Percentiles rank a stretch among this genome's conserved stretches.
phyloP scores from a whole-genome alignment of 495 filamentous ascomycete genomes.

The Penicillium tannophilum region DNA sequence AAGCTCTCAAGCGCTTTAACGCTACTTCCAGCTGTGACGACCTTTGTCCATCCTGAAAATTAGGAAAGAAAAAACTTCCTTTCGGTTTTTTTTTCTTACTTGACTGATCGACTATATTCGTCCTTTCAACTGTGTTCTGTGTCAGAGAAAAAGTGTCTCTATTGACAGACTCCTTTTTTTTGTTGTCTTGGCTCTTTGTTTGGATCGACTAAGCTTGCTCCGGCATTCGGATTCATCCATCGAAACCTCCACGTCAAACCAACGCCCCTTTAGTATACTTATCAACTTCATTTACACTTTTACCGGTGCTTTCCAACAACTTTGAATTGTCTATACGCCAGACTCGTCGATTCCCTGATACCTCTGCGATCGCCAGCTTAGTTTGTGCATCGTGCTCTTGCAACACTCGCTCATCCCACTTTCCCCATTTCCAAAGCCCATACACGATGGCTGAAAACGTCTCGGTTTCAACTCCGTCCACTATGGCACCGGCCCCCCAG shows the following conservation, averaged over 20 bases:
- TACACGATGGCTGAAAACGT: conserved; percentile 69
- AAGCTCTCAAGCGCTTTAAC: conserved; percentile 13
- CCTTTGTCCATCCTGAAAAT: conserved; percentile 6
- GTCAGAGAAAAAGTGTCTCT: neutral
- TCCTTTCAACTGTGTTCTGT: neutral
- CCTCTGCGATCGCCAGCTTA: neutral
- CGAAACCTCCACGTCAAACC: conserved; percentile 1
- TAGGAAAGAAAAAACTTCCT: conserved; percentile 5
- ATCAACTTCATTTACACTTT: neutral
- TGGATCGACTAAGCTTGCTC: conserved; percentile 17
- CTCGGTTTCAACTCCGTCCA: conserved; percentile 51
- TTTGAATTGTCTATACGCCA: conserved; percentile 3
- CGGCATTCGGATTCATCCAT: conserved; percentile 18
- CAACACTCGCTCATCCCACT: conserved; percentile 15
- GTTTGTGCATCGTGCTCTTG: neutral
- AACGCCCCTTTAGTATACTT: conserved; percentile 19
- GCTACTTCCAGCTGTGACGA: conserved; percentile 14
- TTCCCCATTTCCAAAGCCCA: conserved; percentile 20
- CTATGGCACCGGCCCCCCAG: conserved; percentile 67
- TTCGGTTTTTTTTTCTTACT: conserved; percentile 24
- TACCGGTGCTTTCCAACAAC: neutral
- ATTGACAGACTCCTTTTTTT: conserved; percentile 6
- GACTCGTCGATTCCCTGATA: neutral
- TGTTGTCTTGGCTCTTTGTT: conserved; percentile 19
- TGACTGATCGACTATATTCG: conserved; percentile 5